Conservation (phyloP, 331 rosid species). For the Quercus tomentella region DNA sequence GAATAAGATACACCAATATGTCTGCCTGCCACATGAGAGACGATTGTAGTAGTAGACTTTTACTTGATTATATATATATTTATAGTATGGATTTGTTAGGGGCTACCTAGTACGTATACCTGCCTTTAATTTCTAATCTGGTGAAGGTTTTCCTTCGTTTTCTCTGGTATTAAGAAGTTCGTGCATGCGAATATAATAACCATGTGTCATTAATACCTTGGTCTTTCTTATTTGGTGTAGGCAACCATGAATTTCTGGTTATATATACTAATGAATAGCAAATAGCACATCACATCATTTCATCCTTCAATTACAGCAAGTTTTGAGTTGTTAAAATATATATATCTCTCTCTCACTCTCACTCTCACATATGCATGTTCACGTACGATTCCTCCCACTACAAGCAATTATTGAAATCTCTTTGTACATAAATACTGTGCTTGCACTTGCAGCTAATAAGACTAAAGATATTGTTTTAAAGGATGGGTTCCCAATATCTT, state of each 20-base stretch:
- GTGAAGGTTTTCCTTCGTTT: not conserved
- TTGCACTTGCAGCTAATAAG: slow-evolving; percentile 1
- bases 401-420: not conserved
- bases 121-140: not conserved
- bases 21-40: not conserved
- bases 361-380: not conserved
- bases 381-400: not conserved
- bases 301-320: no score
- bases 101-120: not conserved
- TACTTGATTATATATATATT: not conserved
- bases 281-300: no score
- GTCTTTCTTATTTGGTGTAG: not conserved
- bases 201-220: not conserved
- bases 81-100: not conserved
- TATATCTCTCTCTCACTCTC: no score
- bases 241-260: not conserved
- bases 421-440: not conserved
- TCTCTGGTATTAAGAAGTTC: not conserved
- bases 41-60: not conserved
- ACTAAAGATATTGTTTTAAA: not conserved
- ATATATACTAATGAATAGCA: not conserved
- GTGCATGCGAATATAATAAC: not conserved
- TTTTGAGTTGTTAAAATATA: no score
- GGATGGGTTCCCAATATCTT: slow-evolving; percentile 9
- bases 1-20: not conserved